These are phyloP conservation scores for Penicillium crystallinum DNA, from an alignment of 495 filamentous ascomycete species.

Conservation along the genomic window DNA sequence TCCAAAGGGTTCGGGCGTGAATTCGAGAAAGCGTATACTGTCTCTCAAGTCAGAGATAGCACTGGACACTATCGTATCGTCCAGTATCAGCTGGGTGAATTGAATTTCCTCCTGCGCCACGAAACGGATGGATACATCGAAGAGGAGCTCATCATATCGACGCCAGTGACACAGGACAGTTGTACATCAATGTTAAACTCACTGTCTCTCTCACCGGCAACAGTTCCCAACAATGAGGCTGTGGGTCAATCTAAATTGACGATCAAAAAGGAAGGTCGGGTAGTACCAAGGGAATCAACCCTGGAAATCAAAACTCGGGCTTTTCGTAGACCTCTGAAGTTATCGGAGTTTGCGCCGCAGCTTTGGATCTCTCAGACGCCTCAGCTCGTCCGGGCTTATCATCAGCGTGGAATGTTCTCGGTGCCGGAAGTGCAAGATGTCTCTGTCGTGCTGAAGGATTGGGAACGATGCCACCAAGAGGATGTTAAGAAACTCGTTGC, in stretches of 20 bases:
- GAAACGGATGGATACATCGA: slow-evolving; percentile 43
- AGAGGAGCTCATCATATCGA: neutral
- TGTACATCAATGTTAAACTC: slow-evolving; percentile 22
- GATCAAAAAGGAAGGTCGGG: slow-evolving; percentile 30
- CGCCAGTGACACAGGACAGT: slow-evolving; percentile 8
- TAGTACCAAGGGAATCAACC: slow-evolving; percentile 29
- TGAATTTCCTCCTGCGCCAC: slow-evolving; percentile 43
- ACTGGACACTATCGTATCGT: slow-evolving; percentile 47
- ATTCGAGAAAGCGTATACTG: slow-evolving; percentile 49
- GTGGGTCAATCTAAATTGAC: slow-evolving; percentile 23
- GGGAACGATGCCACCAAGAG: slow-evolving; percentile 34
- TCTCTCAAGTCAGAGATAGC: slow-evolving; percentile 26
- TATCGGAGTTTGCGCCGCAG: slow-evolving; percentile 38
- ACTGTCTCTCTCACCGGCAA: slow-evolving; percentile 19
- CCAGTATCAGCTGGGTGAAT: slow-evolving; percentile 31
- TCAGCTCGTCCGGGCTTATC: slow-evolving; percentile 45
- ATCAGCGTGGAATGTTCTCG: slow-evolving; percentile 36
- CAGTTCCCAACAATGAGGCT: neutral
- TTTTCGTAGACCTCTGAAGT: slow-evolving; percentile 25
- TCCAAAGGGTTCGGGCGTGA: slow-evolving; percentile 44
- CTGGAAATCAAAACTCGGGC: slow-evolving; percentile 50
- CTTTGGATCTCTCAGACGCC: slow-evolving; percentile 49
- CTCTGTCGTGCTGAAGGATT: slow-evolving; percentile 23
- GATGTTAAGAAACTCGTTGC: slow-evolving; percentile 29
- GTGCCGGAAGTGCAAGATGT: slow-evolving; percentile 36